Percentiles rank a stretch among this genome's conserved stretches.
phyloP scores from a whole-genome alignment of 1,284 basidiomycete species.

The Trichosporon faecale region DNA sequence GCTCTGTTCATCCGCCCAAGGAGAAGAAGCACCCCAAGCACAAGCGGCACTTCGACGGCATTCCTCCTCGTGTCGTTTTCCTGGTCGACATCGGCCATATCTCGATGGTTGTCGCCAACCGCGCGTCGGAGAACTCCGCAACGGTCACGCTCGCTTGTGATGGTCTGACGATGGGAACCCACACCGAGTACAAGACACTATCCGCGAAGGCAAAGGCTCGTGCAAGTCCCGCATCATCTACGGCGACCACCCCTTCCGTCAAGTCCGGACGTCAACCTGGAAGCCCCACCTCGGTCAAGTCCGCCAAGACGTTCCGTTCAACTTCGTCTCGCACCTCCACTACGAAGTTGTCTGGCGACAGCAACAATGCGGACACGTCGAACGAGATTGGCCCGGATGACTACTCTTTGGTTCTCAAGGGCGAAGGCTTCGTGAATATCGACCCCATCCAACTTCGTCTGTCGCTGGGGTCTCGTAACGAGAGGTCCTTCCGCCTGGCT shows the following conservation, averaged over 20 bases:
- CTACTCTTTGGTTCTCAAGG: background rate
- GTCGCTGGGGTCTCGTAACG: slow-evolving; percentile 27
- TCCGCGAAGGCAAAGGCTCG: background rate
- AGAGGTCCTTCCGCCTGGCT: slow-evolving; percentile 34
- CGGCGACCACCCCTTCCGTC: background rate
- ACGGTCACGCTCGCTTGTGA: slow-evolving; percentile 38
- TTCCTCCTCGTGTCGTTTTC: slow-evolving; percentile 34
- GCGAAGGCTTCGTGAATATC: slow-evolving; percentile 28
- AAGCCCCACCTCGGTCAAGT: slow-evolving; percentile 1
- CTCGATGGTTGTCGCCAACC: slow-evolving; percentile 34
- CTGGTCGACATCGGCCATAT: slow-evolving; percentile 40
- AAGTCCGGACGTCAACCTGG: background rate
- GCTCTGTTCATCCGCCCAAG: slow-evolving; percentile 16
- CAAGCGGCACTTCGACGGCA: background rate
- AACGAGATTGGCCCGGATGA: slow-evolving; percentile 6
- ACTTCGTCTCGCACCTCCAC: background rate
- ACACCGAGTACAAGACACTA: slow-evolving; percentile 1
- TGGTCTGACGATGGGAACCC: slow-evolving; percentile 28
- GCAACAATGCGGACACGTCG: background rate
- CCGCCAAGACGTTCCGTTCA: background rate
- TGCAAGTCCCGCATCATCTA: background rate
- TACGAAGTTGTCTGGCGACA: background rate
- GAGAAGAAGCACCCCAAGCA: background rate
- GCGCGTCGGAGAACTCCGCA: slow-evolving; percentile 32
- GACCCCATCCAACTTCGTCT: slow-evolving; percentile 41